Percentiles rank a stretch among this genome's conserved stretches.
phyloP scores from a whole-genome alignment of 2,329 filamentous ascomycete species.

The Phoma sp. region DNA sequence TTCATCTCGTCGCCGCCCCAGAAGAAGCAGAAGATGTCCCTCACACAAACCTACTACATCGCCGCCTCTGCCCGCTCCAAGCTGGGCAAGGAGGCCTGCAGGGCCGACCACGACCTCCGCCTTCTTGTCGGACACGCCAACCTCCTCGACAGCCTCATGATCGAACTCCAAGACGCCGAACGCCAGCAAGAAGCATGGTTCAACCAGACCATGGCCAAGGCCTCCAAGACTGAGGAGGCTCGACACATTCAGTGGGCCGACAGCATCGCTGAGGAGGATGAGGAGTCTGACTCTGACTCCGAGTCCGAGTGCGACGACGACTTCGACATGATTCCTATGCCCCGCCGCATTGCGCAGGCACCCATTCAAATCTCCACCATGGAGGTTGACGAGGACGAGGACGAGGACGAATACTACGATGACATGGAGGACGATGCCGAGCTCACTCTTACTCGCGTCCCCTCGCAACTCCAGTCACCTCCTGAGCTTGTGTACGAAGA shows the following conservation, averaged over 20 bases:
- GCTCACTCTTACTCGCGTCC: slow-evolving; percentile 55
- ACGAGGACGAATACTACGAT: slow-evolving; percentile 57
- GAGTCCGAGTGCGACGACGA: slow-evolving; percentile 64
- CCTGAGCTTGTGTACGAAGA: slow-evolving; percentile 60
- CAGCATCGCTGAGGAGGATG: slow-evolving; percentile 75
- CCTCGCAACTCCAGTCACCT: slow-evolving; percentile 54
- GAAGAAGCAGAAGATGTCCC: slow-evolving; percentile 87
- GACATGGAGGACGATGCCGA: slow-evolving; percentile 57
- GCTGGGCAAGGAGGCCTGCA: slow-evolving; percentile 90
- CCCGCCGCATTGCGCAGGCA: slow-evolving; percentile 50
- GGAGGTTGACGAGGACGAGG: slow-evolving; percentile 50
- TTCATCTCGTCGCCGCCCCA: slow-evolving; percentile 53
- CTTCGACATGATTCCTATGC: slow-evolving; percentile 54
- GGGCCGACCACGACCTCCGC: slow-evolving; percentile 91
- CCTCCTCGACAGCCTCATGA: slow-evolving; percentile 94
- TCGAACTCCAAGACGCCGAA: slow-evolving; percentile 90
- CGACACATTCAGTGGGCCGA: slow-evolving; percentile 90
- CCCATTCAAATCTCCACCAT: slow-evolving; percentile 54
- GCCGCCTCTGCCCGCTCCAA: slow-evolving; percentile 96
- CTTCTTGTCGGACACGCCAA: slow-evolving; percentile 97
- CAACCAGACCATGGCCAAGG: slow-evolving; percentile 89
- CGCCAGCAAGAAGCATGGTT: slow-evolving; percentile 97
- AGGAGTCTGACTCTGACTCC: slow-evolving; percentile 60
- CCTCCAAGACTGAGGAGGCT: slow-evolving; percentile 66
- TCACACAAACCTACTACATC: slow-evolving; percentile 98